Percentiles rank a stretch among this genome's conserved stretches.
phyloP scores from a whole-genome alignment of 495 filamentous ascomycete genomes.

The Penicillium maclennaniae region DNA sequence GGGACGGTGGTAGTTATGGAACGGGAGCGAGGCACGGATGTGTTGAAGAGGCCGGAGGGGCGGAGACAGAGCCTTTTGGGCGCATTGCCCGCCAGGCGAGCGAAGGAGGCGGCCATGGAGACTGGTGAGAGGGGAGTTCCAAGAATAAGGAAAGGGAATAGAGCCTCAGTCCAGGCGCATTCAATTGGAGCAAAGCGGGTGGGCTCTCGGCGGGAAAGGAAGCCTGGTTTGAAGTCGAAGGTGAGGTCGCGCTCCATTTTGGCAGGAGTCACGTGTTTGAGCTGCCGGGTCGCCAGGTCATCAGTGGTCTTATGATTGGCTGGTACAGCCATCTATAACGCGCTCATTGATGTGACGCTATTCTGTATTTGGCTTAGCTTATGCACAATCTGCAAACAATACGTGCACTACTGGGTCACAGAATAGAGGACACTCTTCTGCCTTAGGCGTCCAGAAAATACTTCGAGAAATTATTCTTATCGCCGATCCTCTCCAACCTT shows the following conservation, averaged over 20 bases:
- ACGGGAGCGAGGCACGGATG: conserved; percentile 45
- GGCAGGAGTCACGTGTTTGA: conserved; percentile 36
- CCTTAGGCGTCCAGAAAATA: conserved; percentile 34
- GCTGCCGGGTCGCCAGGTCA: conserved; percentile 40
- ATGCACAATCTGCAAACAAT: neutral
- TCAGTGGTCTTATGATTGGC: conserved; percentile 32
- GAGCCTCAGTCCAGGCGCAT: conserved; percentile 45
- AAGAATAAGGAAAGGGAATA: conserved; percentile 24
- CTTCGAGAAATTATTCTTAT: conserved; percentile 37
- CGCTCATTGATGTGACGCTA: neutral
- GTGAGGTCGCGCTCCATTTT: conserved; percentile 42
- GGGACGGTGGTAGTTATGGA: conserved; percentile 66
- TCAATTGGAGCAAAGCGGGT: conserved; percentile 32
- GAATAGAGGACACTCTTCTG: conserved; percentile 19
- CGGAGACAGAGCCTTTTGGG: conserved; percentile 62
- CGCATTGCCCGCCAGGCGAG: conserved; percentile 59
- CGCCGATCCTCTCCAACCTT: conserved; percentile 34
- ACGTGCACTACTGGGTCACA: neutral
- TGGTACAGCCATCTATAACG: conserved; percentile 19
- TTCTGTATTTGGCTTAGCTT: neutral
- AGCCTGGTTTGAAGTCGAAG: conserved; percentile 29
- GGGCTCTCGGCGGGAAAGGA: conserved; percentile 33
- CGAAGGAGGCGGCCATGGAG: conserved; percentile 64
- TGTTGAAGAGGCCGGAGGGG: conserved; percentile 42
- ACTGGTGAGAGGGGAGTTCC: conserved; percentile 18